phyloP scores from a whole-genome alignment of 352 stramenopile species.

The Phytophthora pini region DNA sequence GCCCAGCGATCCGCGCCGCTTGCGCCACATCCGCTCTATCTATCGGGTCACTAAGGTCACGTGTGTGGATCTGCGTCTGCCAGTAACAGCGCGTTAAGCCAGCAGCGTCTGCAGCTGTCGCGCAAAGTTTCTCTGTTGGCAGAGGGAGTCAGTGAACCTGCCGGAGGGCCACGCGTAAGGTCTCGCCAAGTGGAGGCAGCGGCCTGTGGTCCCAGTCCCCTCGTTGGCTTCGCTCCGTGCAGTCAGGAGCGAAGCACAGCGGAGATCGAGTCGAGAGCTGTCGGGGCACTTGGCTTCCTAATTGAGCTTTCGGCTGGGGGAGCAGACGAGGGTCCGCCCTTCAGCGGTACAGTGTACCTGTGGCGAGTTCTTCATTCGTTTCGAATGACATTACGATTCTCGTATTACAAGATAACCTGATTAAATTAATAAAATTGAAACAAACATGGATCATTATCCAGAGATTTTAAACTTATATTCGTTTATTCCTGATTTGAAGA shows the following conservation, averaged over 20 bases:
- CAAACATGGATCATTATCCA: too few relatives aligned
- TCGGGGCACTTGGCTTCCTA: conserved; percentile 13
- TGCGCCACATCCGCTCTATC: conserved; percentile 52
- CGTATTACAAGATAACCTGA: not conserved
- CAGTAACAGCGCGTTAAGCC: too few relatives aligned
- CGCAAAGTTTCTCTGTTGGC: conserved; percentile 10
- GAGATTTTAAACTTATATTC: too few relatives aligned
- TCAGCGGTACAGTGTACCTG: conserved; percentile 24
- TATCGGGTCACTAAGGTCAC: not conserved
- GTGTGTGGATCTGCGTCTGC: not conserved
- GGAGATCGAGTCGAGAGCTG: conserved; percentile 17
- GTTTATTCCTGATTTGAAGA: too few relatives aligned
- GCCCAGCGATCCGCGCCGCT: conserved; percentile 58
- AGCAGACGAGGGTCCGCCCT: conserved; percentile 26
- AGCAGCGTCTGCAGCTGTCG: conserved; percentile 4
- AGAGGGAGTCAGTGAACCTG: conserved; percentile 25
- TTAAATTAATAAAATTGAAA: not conserved
- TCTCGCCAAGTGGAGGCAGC: not conserved
- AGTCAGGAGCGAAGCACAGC: not conserved
- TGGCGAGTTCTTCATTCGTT: not conserved
- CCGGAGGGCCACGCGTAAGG: not conserved
- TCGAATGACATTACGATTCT: too few relatives aligned
- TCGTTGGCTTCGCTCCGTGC: not conserved
- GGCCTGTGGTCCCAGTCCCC: not conserved
- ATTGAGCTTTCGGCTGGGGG: conserved; percentile 28